These are phyloP conservation scores for Cerrena zonata DNA, from an alignment of 1,284 basidiomycete species.

Conservation along the genomic window DNA sequence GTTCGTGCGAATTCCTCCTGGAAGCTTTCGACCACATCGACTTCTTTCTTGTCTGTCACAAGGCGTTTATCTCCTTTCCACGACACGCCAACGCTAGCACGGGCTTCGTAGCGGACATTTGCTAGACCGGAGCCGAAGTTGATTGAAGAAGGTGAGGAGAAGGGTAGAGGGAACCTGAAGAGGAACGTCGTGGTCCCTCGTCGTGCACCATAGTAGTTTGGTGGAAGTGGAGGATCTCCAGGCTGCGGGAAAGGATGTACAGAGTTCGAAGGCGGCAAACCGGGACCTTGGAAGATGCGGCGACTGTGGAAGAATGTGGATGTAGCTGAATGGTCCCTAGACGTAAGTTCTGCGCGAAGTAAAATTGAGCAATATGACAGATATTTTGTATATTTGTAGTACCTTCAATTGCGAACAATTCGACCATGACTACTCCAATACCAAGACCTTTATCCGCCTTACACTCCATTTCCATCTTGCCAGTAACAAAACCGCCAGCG, in stretches of 20 bases:
- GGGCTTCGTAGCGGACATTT: conserved; percentile 60
- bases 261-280: conserved; percentile 74
- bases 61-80: conserved; percentile 68
- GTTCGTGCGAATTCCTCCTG: conserved; percentile 32
- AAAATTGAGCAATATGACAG: conserved; percentile 5
- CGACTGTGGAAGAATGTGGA: conserved; percentile 65
- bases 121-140: conserved; percentile 64
- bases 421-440: conserved; percentile 67
- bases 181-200: conserved; percentile 68
- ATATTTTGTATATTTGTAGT: neutral
- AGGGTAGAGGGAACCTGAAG: conserved; percentile 63
- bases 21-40: conserved; percentile 58
- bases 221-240: conserved; percentile 53
- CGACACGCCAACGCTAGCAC: conserved; percentile 60
- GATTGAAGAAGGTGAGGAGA: conserved; percentile 61
- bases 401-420: conserved; percentile 72
- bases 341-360: conserved; percentile 52
- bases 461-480: conserved; percentile 73
- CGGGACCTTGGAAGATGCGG: conserved; percentile 70
- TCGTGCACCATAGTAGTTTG: conserved; percentile 60
- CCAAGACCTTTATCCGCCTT: conserved; percentile 67
- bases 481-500: conserved; percentile 57
- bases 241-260: conserved; percentile 53
- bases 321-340: conserved; percentile 70
- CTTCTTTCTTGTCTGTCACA: conserved; percentile 54